Conservation (phyloP, 2,329 filamentous ascomycete species). For the Leptographium radiaticola region DNA sequence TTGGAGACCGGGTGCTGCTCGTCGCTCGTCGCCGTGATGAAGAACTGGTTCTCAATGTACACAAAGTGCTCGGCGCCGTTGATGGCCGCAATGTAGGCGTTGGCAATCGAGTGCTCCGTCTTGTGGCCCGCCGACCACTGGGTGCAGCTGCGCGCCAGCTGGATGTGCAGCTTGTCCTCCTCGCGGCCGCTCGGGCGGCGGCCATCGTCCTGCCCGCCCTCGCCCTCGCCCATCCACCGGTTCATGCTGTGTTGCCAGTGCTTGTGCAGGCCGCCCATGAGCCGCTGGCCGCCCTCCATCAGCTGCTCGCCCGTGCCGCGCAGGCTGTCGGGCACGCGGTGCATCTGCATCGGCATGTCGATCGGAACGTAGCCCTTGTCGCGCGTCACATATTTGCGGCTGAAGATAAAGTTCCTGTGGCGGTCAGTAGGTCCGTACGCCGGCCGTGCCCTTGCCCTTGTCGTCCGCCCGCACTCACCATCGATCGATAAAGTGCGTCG, state of each 20-base stretch:
- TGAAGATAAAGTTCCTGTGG: slow-evolving; percentile 66
- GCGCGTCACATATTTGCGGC: slow-evolving; percentile 57
- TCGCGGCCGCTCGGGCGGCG: slow-evolving; percentile 3
- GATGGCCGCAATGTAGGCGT: slow-evolving; percentile 68
- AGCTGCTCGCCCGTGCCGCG: slow-evolving; percentile 9
- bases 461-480: slow-evolving; percentile 37
- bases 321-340: slow-evolving; percentile 9
- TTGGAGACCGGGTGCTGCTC: slow-evolving; percentile 62
- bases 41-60: slow-evolving; percentile 80
- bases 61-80: slow-evolving; percentile 56
- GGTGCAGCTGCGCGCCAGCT: slow-evolving; percentile 36
- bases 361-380: slow-evolving; percentile 28
- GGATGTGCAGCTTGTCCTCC: slow-evolving; percentile 26
- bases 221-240: slow-evolving; percentile 21
- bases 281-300: slow-evolving; percentile 14
- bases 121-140: slow-evolving; percentile 39
- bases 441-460: too few relatives aligned
- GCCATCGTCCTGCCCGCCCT: slow-evolving; percentile 9
- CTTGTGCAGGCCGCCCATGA: slow-evolving; percentile 17
- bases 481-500: slow-evolving; percentile 67
- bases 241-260: slow-evolving; percentile 26
- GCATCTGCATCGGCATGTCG: slow-evolving; percentile 24
- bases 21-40: slow-evolving; percentile 67
- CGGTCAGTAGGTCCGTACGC: too few relatives aligned
- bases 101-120: slow-evolving; percentile 66